Percentiles rank a stretch among this genome's conserved stretches.
Conservation (phyloP, 306 rosid species). For the Cucurbita ficifolia region DNA sequence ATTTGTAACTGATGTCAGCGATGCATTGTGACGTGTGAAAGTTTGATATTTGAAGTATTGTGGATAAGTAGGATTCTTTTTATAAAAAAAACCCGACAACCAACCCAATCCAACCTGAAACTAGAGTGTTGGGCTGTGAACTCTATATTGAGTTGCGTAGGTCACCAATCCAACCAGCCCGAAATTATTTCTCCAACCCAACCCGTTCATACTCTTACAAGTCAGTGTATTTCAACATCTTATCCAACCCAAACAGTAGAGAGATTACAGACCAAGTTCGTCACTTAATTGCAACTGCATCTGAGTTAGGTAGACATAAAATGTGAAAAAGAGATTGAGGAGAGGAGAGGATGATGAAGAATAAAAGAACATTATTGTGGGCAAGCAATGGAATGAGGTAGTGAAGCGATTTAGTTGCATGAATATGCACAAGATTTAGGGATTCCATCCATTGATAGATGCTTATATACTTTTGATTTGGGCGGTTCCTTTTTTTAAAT, state of each 20-base stretch:
- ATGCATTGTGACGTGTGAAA: no score
- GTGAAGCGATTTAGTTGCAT: slow-evolving; percentile 3
- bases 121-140: no score
- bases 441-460: neutral
- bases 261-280: neutral
- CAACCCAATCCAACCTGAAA: no score
- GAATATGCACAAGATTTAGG: slow-evolving; percentile 4
- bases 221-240: neutral
- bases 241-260: neutral
- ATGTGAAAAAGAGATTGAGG: neutral
- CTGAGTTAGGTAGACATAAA: neutral
- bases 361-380: neutral
- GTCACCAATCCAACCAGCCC: no score
- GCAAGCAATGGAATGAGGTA: neutral
- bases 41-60: no score
- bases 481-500: slow-evolving; percentile 5
- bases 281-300: neutral
- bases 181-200: no score
- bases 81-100: no score
- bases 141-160: no score
- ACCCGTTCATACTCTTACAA: no score
- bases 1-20: no score
- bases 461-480: slow-evolving; percentile 10
- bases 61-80: no score
- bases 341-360: neutral